phyloP scores from a whole-genome alignment of 768 basidiomycete species.

The Serpula lacrymans region DNA sequence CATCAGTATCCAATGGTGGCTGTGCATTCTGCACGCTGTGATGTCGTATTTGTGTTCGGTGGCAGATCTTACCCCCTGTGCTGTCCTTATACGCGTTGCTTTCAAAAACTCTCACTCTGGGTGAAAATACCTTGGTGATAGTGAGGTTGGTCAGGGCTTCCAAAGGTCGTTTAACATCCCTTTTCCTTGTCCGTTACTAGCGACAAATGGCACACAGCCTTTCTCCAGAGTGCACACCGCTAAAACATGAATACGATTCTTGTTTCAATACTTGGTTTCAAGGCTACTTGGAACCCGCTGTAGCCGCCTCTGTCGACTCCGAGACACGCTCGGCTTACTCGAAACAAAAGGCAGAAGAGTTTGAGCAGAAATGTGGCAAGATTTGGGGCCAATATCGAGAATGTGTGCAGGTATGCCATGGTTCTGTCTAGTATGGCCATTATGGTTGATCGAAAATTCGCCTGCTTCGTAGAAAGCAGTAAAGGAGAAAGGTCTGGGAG shows the following conservation, averaged over 20 bases:
- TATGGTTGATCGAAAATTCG: too few relatives aligned
- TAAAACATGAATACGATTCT: slow-evolving; percentile 86
- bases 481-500: slow-evolving; percentile 72
- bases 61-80: too few relatives aligned
- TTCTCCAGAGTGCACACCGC: slow-evolving; percentile 79
- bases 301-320: slow-evolving; percentile 33
- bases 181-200: too few relatives aligned
- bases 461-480: slow-evolving; percentile 62
- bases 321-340: slow-evolving; percentile 47
- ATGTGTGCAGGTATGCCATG: slow-evolving; percentile 73
- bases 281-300: slow-evolving; percentile 86
- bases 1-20: too few relatives aligned
- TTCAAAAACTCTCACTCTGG: too few relatives aligned
- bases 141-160: too few relatives aligned
- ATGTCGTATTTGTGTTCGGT: too few relatives aligned
- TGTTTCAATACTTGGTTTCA: slow-evolving; percentile 99
- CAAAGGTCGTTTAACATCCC: too few relatives aligned
- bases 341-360: slow-evolving; percentile 81
- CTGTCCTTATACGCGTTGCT: too few relatives aligned
- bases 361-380: slow-evolving; percentile 79
- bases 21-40: too few relatives aligned
- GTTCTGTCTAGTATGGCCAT: not conserved
- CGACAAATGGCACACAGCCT: slow-evolving; percentile 86
- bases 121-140: too few relatives aligned
- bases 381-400: slow-evolving; percentile 77